Conservation (phyloP, 2,329 filamentous ascomycete genomes). For the Colletotrichum sp. region DNA sequence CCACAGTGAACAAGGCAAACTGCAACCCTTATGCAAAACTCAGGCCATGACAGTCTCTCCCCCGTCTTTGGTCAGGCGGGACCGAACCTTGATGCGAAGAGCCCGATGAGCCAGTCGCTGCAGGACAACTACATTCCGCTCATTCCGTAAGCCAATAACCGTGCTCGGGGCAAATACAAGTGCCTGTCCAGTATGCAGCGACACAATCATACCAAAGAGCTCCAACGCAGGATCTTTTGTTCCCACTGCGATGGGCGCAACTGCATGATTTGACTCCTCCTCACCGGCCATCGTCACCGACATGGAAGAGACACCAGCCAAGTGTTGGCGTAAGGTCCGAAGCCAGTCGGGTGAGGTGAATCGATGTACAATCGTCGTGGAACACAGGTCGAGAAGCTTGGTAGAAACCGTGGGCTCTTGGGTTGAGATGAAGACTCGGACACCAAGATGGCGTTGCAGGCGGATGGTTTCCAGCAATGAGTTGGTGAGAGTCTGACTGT, state of each 20-base stretch:
- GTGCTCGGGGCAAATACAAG: constrained; percentile 52
- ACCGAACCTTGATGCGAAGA: constrained; percentile 44
- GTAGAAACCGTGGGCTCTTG: constrained; percentile 79
- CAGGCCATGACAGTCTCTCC: constrained; percentile 50
- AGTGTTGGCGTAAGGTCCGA: constrained; percentile 29
- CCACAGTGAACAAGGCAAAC: not conserved
- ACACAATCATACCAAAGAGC: constrained; percentile 48
- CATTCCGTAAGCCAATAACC: constrained; percentile 18
- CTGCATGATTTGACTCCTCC: not conserved
- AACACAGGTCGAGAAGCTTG: constrained; percentile 73
- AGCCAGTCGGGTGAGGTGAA: constrained; percentile 57
- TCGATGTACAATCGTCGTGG: constrained; percentile 73
- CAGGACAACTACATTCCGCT: not conserved
- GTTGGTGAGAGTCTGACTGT: constrained; percentile 64
- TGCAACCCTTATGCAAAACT: not conserved
- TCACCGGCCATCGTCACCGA: not conserved
- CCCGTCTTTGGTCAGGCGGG: constrained; percentile 49
- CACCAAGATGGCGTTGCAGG: constrained; percentile 72
- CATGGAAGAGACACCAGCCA: constrained; percentile 30
- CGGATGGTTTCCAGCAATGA: constrained; percentile 68
- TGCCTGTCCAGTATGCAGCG: constrained; percentile 48
- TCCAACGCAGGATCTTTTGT: constrained; percentile 29
- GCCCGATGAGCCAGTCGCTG: constrained; percentile 41
- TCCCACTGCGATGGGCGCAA: constrained; percentile 13
- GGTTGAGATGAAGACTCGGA: constrained; percentile 73